Percentiles rank a stretch among this genome's conserved stretches.
Conservation (phyloP, 495 filamentous ascomycete species). For the Hyaloscypha hepaticicola region DNA sequence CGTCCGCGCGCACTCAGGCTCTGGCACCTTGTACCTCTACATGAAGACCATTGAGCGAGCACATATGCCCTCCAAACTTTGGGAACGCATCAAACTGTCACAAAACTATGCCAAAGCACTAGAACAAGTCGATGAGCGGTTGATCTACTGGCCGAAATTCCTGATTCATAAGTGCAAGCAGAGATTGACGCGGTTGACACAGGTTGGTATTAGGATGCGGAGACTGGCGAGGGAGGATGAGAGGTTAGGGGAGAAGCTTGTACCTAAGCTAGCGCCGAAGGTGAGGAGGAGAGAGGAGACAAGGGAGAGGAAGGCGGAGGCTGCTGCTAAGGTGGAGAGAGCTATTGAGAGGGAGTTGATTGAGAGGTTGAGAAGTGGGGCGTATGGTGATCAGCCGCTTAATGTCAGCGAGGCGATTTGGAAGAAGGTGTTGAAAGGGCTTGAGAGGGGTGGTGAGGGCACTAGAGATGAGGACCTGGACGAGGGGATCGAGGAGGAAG, state of each 20-base stretch:
- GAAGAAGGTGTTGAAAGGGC: constrained; percentile 92
- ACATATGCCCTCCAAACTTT: constrained; percentile 88
- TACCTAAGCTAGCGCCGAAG: constrained; percentile 91
- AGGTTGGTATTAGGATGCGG: constrained; percentile 85
- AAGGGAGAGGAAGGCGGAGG: constrained; percentile 88
- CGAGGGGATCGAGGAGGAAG: constrained; percentile 79
- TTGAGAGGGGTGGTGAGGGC: constrained; percentile 85
- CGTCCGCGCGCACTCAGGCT: constrained; percentile 76
- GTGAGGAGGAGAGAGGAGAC: constrained; percentile 84
- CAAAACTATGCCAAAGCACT: constrained; percentile 87
- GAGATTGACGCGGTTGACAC: constrained; percentile 87
- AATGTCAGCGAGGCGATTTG: constrained; percentile 93
- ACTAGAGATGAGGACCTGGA: constrained; percentile 85
- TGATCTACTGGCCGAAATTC: constrained; percentile 97
- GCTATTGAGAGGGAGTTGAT: constrained; percentile 96
- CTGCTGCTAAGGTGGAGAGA: constrained; percentile 92
- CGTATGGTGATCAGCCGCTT: constrained; percentile 90
- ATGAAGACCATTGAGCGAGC: constrained; percentile 93
- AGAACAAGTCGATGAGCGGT: constrained; percentile 79
- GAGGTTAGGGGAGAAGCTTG: constrained; percentile 82
- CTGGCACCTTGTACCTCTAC: constrained; percentile 88
- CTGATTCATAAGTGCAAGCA: constrained; percentile 97
- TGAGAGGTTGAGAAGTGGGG: constrained; percentile 84
- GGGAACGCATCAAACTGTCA: constrained; percentile 91
- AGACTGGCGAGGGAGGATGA: constrained; percentile 85